Percentiles rank a stretch among this genome's conserved stretches.
Conservation (phyloP, 2,329 filamentous ascomycete species). For the Diaporthe australafricana region DNA sequence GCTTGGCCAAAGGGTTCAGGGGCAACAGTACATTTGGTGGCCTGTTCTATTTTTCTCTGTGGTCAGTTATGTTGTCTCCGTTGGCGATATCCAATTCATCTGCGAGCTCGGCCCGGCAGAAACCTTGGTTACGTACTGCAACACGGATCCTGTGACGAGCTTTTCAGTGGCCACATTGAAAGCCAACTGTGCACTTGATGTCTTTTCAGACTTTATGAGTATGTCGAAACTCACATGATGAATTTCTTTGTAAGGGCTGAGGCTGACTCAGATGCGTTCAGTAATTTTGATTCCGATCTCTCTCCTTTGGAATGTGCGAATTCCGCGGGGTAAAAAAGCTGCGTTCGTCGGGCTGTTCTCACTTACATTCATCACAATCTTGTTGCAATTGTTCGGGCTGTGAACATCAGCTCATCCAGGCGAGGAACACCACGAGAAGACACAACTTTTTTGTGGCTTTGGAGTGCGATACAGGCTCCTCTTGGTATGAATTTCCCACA, state of each 20-base stretch:
- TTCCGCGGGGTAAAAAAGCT: constrained; percentile 27
- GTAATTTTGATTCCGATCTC: constrained; percentile 28
- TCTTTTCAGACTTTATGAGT: constrained; percentile 36
- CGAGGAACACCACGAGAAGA: constrained; percentile 14
- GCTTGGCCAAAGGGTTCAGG: constrained; percentile 25
- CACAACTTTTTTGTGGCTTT: background rate
- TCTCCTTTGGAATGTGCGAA: constrained; percentile 31
- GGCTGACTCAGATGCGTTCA: background rate
- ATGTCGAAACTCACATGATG: background rate
- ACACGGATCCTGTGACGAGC: background rate
- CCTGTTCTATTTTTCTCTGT: constrained; percentile 21
- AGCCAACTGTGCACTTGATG: constrained; percentile 32
- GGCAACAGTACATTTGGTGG: constrained; percentile 30
- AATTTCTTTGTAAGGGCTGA: no score
- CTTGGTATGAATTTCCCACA: background rate
- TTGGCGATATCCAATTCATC: constrained; percentile 28
- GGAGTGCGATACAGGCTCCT: background rate
- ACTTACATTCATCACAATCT: constrained; percentile 32
- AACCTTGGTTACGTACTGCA: constrained; percentile 25
- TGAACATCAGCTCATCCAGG: constrained; percentile 24
- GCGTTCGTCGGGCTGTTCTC: constrained; percentile 33
- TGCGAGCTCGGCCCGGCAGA: constrained; percentile 27
- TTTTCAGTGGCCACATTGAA: constrained; percentile 23
- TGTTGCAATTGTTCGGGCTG: constrained; percentile 31
- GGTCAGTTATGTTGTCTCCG: constrained; percentile 10